These are phyloP conservation scores for Erigeron philadelphicus DNA, from an alignment of 140 eudicot genomes.

Conservation along the genomic window DNA sequence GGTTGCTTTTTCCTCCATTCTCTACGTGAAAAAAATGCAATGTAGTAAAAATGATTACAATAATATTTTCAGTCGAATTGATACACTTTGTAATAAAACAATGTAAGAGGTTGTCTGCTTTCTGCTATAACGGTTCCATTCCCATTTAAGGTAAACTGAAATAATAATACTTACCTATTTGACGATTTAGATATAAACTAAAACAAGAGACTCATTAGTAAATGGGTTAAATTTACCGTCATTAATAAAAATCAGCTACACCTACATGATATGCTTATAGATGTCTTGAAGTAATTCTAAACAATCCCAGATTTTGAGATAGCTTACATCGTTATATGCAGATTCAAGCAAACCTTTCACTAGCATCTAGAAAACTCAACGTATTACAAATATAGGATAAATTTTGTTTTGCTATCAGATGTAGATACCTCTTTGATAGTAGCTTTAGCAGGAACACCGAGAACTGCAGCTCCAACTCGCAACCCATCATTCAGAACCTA, in stretches of 20 bases:
- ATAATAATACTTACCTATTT: neutral
- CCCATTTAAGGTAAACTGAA: no score
- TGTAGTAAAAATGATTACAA: no score
- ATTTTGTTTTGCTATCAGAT: neutral
- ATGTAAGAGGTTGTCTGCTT: no score
- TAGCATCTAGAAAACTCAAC: neutral
- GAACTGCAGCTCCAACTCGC: constrained; percentile 91
- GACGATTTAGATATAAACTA: neutral
- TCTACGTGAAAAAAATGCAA: no score
- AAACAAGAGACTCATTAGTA: neutral
- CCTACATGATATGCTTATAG: neutral
- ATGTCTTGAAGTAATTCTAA: neutral
- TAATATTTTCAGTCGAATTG: no score
- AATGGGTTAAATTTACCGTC: no score
- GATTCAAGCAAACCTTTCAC: neutral
- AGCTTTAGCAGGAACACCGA: constrained; percentile 98
- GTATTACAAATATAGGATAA: neutral
- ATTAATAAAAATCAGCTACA: neutral
- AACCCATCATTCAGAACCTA: constrained; percentile 82
- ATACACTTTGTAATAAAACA: no score
- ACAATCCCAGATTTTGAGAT: constrained; percentile 6
- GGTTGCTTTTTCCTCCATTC: no score
- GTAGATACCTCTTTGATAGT: constrained; percentile 83
- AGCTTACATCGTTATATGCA: neutral
- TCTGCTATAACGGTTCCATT: no score